Evolutionary conservation across 2,329 filamentous ascomycete genomes (phyloP).

Genomic region (Incumbomyces lentus): DNA sequence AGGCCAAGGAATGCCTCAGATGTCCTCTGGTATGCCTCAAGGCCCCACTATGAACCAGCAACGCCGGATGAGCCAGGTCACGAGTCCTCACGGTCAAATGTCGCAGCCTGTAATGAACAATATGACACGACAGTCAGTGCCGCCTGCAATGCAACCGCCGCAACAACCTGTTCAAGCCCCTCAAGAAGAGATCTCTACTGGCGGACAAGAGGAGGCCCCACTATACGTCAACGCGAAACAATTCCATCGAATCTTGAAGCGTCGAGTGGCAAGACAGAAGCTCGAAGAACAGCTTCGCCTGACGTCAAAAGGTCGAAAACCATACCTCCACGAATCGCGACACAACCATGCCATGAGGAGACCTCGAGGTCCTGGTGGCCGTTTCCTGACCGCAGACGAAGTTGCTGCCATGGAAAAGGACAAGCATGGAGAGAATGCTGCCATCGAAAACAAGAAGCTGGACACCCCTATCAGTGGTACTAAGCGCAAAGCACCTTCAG

Average conservation of each 20-base stretch:
- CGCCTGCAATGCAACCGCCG: constrained; percentile 38
- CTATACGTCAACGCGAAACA: constrained; percentile 98
- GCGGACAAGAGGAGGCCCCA: constrained; percentile 74
- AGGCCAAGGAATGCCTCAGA: constrained; percentile 23
- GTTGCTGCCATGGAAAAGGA: constrained; percentile 74
- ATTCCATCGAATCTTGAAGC: constrained; percentile 92
- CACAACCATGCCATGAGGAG: constrained; percentile 98
- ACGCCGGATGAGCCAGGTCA: constrained; percentile 62
- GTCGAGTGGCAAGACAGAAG: constrained; percentile 82
- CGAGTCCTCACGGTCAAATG: constrained; percentile 63
- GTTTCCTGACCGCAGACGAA: constrained; percentile 93
- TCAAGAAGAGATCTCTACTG: constrained; percentile 63
- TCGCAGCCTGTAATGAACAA: constrained; percentile 70
- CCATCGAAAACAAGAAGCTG: constrained; percentile 21
- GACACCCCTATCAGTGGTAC: constrained; percentile 27
- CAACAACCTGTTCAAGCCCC: constrained; percentile 53
- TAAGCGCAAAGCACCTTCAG: constrained; percentile 43
- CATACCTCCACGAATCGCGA: constrained; percentile 91
- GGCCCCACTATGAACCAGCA: constrained; percentile 49
- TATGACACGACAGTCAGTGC: constrained; percentile 41
- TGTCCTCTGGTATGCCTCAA: constrained; percentile 39
- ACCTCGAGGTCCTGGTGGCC: constrained; percentile 82
- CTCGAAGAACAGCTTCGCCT: constrained; percentile 84
- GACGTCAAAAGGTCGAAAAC: constrained; percentile 90
- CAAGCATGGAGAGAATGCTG: constrained; percentile 25